Evolutionary conservation across 192 early-diverging fungal species (phyloP).

Genomic region (Gryganskiella cystojenkinii): DNA sequence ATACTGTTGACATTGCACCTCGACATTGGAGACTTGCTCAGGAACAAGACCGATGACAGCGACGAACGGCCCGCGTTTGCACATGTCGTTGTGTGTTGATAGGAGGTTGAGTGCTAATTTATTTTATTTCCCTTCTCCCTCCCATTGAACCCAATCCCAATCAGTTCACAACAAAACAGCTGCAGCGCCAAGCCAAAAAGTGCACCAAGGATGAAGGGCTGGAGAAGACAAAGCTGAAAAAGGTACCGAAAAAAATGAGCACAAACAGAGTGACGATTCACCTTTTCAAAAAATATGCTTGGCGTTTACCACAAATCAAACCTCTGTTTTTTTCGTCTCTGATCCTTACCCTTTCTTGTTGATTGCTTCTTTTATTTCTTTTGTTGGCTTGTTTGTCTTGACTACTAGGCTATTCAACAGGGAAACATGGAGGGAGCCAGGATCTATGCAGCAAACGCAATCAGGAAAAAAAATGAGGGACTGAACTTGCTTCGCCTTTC

Average conservation of each 20-base stretch:
- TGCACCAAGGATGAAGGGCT: constrained; percentile 84
- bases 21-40: no score
- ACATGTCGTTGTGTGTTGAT: constrained; percentile 1
- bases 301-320: not conserved
- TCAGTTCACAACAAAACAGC: constrained; percentile 92
- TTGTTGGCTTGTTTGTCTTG: not conserved
- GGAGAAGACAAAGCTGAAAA: constrained; percentile 91
- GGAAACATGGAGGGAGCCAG: constrained; percentile 93
- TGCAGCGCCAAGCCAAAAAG: constrained; percentile 87
- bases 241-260: no score
- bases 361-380: not conserved
- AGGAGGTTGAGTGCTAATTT: no score
- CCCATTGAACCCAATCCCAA: not conserved
- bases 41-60: no score
- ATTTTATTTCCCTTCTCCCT: not conserved
- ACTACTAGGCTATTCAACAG: constrained; percentile 85
- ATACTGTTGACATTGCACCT: no score
- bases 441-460: constrained; percentile 95
- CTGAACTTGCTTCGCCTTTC: constrained; percentile 89
- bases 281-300: no score
- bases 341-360: not conserved
- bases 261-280: no score
- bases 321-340: not conserved
- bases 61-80: not conserved
- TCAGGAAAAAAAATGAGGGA: constrained; percentile 96